Percentiles rank a stretch among this genome's conserved stretches.
Evolutionary conservation across 2,329 filamentous ascomycete species (phyloP).

Genomic region (Aspergillus costaricaensis): DNA sequence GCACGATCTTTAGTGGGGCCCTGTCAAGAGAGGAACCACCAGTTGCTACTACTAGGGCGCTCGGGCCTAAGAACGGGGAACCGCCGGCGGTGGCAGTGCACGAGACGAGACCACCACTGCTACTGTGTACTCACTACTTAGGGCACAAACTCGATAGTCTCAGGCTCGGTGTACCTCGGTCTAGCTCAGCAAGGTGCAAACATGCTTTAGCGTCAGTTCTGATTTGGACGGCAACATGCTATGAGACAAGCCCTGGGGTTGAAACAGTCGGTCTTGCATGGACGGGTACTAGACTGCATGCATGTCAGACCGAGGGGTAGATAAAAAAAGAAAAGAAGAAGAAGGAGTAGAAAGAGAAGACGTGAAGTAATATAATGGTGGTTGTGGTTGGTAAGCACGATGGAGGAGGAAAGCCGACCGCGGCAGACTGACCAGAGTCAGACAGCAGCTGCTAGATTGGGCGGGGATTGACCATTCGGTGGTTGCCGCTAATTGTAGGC

Average conservation of each 20-base stretch:
- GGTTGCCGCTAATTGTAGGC: slow-evolving; percentile 4
- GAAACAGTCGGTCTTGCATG: neutral
- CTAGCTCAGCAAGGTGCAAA: neutral
- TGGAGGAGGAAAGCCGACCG: neutral
- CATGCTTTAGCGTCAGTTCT: neutral
- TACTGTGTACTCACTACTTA: too few species aligned
- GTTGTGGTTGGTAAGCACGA: slow-evolving; percentile 3
- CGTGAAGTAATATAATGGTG: too few species aligned
- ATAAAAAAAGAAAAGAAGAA: neutral
- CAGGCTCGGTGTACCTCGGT: neutral
- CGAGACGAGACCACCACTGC: too few species aligned
- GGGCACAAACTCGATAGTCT: too few species aligned
- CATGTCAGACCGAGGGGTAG: neutral
- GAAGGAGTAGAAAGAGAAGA: too few species aligned
- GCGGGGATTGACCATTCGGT: neutral
- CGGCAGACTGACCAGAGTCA: neutral
- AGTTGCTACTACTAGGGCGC: too few species aligned
- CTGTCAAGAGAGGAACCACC: too few species aligned
- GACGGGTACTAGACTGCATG: neutral
- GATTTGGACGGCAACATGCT: neutral
- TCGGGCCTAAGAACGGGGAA: too few species aligned
- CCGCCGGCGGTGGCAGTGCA: too few species aligned
- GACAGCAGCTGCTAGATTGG: neutral
- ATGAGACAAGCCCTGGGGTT: neutral
- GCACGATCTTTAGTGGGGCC: too few species aligned